A percentile compares a stretch with the other conserved stretches of the same genome.
Evolutionary conservation across 345 rosid species (phyloP).

Genomic region (Erodium maritimum): DNA sequence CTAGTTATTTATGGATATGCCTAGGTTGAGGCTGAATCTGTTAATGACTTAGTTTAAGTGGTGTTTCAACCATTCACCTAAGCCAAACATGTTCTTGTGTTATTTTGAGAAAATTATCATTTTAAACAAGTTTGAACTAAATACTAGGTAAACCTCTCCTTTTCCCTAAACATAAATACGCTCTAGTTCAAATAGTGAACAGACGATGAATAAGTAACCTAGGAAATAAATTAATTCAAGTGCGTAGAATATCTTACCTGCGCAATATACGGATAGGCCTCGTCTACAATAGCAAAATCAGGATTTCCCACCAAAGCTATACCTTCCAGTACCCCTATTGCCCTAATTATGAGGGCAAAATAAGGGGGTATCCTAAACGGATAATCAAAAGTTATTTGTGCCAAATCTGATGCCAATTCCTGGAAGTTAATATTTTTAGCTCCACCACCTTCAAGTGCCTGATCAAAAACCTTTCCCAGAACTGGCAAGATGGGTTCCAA

Average conservation of each 20-base stretch:
- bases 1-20: no score
- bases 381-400: constrained; percentile 93
- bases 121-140: background rate
- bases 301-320: constrained; percentile 93
- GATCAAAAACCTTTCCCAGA: constrained; percentile 92
- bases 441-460: constrained; percentile 98
- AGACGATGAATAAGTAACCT: background rate
- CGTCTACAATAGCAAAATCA: constrained; percentile 89
- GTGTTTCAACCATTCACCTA: background rate
- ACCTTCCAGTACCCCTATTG: constrained; percentile 92
- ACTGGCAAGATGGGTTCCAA: constrained; percentile 89
- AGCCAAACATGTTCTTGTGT: background rate
- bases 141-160: background rate
- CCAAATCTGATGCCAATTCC: constrained; percentile 92
- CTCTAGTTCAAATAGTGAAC: background rate
- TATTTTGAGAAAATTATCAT: no score
- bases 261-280: constrained; percentile 93
- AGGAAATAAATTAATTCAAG: background rate
- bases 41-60: background rate
- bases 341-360: constrained; percentile 91
- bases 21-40: no score
- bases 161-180: background rate
- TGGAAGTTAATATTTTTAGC: constrained; percentile 86
- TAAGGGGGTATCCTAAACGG: constrained; percentile 97
- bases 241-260: constrained; percentile 36